These are phyloP conservation scores for Boletus sp. DNA, from an alignment of 768 basidiomycete genomes.

Conservation along the genomic window DNA sequence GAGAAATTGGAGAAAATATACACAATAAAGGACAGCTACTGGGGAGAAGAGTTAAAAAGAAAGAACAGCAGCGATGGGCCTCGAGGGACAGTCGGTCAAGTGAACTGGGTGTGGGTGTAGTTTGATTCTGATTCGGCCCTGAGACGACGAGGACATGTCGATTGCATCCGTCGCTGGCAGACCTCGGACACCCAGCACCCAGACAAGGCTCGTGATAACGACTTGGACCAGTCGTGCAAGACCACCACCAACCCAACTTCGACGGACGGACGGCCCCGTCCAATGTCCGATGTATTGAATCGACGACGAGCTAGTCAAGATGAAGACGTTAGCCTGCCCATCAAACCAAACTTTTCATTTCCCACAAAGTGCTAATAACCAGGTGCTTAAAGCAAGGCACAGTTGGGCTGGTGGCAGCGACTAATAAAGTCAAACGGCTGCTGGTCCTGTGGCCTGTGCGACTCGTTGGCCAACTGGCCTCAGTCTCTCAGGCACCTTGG, in stretches of 20 bases:
- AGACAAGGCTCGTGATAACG: not conserved
- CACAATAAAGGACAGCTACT: constrained; percentile 20
- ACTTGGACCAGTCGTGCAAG: no score
- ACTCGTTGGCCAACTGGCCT: not conserved
- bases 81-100: constrained; percentile 5
- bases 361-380: not conserved
- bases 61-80: constrained; percentile 8
- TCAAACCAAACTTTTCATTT: not conserved
- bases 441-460: not conserved
- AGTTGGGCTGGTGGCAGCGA: not conserved
- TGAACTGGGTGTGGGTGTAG: constrained; percentile 12
- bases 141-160: not conserved
- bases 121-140: constrained; percentile 12
- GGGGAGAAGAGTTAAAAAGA: constrained; percentile 13
- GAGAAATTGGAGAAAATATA: constrained; percentile 10
- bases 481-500: not conserved
- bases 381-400: not conserved
- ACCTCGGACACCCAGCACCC: constrained; percentile 13
- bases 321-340: not conserved
- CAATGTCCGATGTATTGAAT: not conserved
- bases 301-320: not conserved
- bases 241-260: no score
- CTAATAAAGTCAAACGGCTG: not conserved
- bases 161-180: constrained; percentile 9
- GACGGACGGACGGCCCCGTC: no score